A percentile compares a stretch with the other conserved stretches of the same genome.
Conservation (phyloP, 2,329 filamentous ascomycete genomes). For the Fusarium poae region DNA sequence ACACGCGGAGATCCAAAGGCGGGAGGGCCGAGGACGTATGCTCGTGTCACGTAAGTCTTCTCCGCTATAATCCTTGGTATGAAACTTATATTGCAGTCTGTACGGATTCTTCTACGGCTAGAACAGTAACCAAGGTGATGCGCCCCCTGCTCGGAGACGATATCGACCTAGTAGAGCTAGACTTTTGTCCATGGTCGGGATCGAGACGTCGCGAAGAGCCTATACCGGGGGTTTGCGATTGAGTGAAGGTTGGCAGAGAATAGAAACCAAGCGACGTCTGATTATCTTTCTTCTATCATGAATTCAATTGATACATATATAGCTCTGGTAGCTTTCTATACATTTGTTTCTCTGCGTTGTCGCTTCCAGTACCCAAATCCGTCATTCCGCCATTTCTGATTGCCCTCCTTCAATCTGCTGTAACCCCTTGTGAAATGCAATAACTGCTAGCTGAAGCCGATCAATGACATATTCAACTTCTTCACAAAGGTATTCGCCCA, state of each 20-base stretch:
- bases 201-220: not conserved
- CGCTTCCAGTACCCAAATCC: not conserved
- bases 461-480: slow-evolving; percentile 25
- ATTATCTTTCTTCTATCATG: not conserved
- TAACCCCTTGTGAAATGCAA: slow-evolving; percentile 18
- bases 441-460: slow-evolving; percentile 10
- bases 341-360: not conserved
- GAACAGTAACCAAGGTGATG: slow-evolving; percentile 3
- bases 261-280: not conserved
- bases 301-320: not conserved
- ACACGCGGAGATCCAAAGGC: slow-evolving; percentile 1
- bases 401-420: slow-evolving; percentile 11
- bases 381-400: not conserved
- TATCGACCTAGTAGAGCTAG: slow-evolving; percentile 16
- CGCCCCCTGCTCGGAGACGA: slow-evolving; percentile 16
- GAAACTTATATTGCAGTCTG: slow-evolving; percentile 12
- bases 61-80: not conserved
- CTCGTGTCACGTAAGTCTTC: slow-evolving; percentile 4
- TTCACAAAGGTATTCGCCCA: slow-evolving; percentile 21
- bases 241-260: not conserved
- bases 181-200: slow-evolving; percentile 9
- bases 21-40: slow-evolving; percentile 1
- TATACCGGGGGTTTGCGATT: not conserved
- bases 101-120: slow-evolving; percentile 6
- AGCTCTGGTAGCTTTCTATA: slow-evolving; percentile 10